Conservation (phyloP, 345 rosid species). For the Laguncularia racemosa region DNA sequence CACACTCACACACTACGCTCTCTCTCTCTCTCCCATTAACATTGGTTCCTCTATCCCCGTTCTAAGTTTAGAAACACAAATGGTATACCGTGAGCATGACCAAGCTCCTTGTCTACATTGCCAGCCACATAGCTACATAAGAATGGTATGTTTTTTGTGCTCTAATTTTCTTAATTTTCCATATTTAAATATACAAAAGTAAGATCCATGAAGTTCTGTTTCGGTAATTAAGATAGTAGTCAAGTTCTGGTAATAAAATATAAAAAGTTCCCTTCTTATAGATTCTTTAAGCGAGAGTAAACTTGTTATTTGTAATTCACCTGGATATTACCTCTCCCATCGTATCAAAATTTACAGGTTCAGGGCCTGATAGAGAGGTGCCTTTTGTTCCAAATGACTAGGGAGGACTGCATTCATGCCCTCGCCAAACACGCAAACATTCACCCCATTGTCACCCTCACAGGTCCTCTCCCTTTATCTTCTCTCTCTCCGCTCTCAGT, state of each 20-base stretch:
- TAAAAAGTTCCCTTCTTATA: no score
- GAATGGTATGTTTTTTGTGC: slow-evolving; percentile 27
- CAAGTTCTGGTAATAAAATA: no score
- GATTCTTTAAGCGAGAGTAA: no score
- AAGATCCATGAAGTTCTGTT: no score
- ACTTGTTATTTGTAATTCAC: no score
- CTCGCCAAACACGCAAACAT: slow-evolving; percentile 34
- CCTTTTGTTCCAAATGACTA: slow-evolving; percentile 32
- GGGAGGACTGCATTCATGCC: slow-evolving; percentile 35
- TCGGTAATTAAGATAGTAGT: no score
- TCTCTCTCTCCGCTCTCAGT: background rate
- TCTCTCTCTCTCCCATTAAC: background rate
- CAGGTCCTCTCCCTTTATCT: slow-evolving; percentile 13
- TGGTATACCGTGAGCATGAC: slow-evolving; percentile 8
- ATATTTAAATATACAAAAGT: background rate
- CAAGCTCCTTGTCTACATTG: slow-evolving; percentile 36
- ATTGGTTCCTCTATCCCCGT: background rate
- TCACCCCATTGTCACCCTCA: slow-evolving; percentile 33
- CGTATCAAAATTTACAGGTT: slow-evolving; percentile 22
- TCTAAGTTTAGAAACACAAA: background rate
- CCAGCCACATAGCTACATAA: slow-evolving; percentile 39
- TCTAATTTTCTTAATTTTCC: background rate
- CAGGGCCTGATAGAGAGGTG: slow-evolving; percentile 53
- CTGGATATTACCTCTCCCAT: no score
- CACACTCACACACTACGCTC: no score